Evolutionary conservation across 805 yeast genomes (phyloP), one percentile per base, ranked within the genome.

Genomic region (Saturnispora quitensis): DNA sequence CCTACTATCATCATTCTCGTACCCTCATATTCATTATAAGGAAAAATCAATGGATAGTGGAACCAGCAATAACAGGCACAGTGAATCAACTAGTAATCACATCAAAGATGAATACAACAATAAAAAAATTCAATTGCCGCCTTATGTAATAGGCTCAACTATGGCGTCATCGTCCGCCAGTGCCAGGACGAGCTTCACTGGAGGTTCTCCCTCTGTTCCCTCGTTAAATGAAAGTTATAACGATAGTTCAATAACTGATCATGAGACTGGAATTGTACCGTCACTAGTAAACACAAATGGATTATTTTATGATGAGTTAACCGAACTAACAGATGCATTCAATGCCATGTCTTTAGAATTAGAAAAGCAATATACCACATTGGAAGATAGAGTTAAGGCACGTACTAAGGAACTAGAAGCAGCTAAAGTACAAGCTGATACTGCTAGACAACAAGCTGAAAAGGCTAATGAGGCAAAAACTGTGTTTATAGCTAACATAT

Each of bases 391-490:
- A 55, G 98, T 91, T 17, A 75, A 80, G 48, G 82, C 83, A 36
- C 76, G 98, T 62, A 91, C 98, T 0, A 82, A 79, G 60, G 96
- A 91, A 65, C 73, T 91, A 44, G 97, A 90, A 65, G 84, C 83
- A 1, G 93, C 96, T 9, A 86, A 88, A 60, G 77, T 85, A 31
- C 86, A 84, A 63, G 97, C 97, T 0, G 70, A 67, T 56, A 34
- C 59, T 6, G 70, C 70, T 1, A 56, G 69, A 45, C 63, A 63
- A 55, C 69, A 67, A 48, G 72, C 72, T 13, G 97, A 91, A 68
- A 81, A 85, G 28, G 99, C 99, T 1, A 91, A 91, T 66, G 97
- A 93, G 59, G 96, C 98, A 3, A 93, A 93, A 63, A 90, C 98
- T 6, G 89, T 88, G 6, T 89, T 89, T 64, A 84, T 89, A 60